Conservation (phyloP, 768 basidiomycete species). For the Suillus clintonianus region DNA sequence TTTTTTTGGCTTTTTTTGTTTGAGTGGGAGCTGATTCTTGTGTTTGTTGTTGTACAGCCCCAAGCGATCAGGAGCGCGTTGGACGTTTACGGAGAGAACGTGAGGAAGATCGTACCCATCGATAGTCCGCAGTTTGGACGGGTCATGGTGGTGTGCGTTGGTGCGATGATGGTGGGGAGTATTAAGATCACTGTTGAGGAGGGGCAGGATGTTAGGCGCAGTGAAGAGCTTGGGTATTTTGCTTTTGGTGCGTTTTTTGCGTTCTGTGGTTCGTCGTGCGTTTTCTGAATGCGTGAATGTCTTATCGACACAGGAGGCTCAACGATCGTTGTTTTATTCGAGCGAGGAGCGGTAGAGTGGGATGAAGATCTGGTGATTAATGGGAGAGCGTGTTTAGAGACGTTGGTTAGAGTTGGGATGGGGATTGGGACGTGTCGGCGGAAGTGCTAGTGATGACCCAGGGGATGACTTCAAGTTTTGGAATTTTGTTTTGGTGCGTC, state of each 20-base stretch:
- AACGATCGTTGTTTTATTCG: slow-evolving; percentile 88
- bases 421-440: slow-evolving; percentile 60
- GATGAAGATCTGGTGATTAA: slow-evolving; percentile 90
- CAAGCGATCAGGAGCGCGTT: slow-evolving; percentile 90
- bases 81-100: slow-evolving; percentile 95
- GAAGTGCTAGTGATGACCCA: background rate
- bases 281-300: background rate
- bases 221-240: slow-evolving; percentile 93
- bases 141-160: slow-evolving; percentile 90
- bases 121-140: slow-evolving; percentile 87
- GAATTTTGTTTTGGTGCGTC: background rate
- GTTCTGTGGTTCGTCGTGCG: slow-evolving; percentile 3
- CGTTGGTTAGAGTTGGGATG: slow-evolving; percentile 86
- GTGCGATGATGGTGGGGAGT: slow-evolving; percentile 95
- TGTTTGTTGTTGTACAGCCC: slow-evolving; percentile 47
- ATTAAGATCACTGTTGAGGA: slow-evolving; percentile 87
- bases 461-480: background rate
- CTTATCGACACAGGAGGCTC: slow-evolving; percentile 64
- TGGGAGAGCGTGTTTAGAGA: slow-evolving; percentile 84
- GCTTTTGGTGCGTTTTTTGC: slow-evolving; percentile 72
- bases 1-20: background rate
- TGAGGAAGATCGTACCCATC: slow-evolving; percentile 88
- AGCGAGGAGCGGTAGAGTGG: slow-evolving; percentile 83
- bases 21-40: background rate
- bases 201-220: slow-evolving; percentile 76